A percentile compares a stretch with the other conserved stretches of the same genome.
Conservation (phyloP, 257 asterid species). For the Scutellaria baicalensis region DNA sequence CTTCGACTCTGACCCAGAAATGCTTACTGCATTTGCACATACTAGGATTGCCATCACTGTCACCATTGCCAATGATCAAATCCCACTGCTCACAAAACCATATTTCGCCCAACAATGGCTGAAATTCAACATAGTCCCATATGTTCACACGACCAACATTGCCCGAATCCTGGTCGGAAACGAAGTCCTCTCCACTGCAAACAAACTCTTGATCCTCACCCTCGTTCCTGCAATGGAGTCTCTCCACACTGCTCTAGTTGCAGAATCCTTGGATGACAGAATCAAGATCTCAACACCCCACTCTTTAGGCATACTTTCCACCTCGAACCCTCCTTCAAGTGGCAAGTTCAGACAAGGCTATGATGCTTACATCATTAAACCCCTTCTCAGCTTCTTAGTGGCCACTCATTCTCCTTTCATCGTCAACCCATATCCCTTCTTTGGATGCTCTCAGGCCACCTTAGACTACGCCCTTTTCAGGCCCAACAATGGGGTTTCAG, state of each 20-base stretch:
- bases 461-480: constrained; percentile 36
- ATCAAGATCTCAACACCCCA: constrained; percentile 63
- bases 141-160: constrained; percentile 35
- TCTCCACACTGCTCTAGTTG: constrained; percentile 43
- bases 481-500: constrained; percentile 28
- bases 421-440: constrained; percentile 46
- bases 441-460: constrained; percentile 17
- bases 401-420: constrained; percentile 34
- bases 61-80: constrained; percentile 41
- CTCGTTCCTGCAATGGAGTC: constrained; percentile 68
- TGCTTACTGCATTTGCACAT: constrained; percentile 50
- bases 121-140: constrained; percentile 34
- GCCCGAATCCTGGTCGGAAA: constrained; percentile 62
- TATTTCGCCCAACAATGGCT: constrained; percentile 49
- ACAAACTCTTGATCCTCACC: constrained; percentile 29
- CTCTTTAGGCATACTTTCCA: constrained; percentile 51
- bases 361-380: constrained; percentile 20
- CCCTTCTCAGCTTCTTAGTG: constrained; percentile 27
- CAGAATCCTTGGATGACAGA: constrained; percentile 22
- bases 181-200: constrained; percentile 48
- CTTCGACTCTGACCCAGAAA: constrained; percentile 46
- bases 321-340: constrained; percentile 56
- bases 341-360: constrained; percentile 33
- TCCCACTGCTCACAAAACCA: constrained; percentile 35
- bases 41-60: constrained; percentile 48